These are phyloP conservation scores for Alternaria novae-zelandiae DNA, from an alignment of 2,329 filamentous ascomycete species.

Conservation along the genomic window DNA sequence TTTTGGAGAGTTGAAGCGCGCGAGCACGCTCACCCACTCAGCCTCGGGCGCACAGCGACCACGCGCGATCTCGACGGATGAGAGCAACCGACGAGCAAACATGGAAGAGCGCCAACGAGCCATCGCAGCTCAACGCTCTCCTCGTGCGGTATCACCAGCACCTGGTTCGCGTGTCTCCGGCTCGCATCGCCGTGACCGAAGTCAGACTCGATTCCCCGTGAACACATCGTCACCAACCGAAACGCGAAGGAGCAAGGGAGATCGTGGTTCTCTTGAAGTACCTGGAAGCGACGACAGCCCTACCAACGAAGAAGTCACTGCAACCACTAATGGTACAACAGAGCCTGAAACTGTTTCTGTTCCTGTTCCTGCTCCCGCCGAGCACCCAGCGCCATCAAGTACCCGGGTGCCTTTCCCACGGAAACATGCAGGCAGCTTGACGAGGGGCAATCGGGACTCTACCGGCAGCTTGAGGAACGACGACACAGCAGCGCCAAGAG, in stretches of 20 bases:
- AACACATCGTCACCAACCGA: slow-evolving; percentile 60
- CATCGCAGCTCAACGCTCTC: slow-evolving; percentile 68
- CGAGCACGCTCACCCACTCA: slow-evolving; percentile 71
- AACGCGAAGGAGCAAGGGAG: slow-evolving; percentile 62
- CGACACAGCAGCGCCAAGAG: slow-evolving; percentile 50
- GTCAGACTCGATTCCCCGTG: slow-evolving; percentile 83
- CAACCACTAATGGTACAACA: slow-evolving; percentile 49
- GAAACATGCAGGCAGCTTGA: slow-evolving; percentile 45
- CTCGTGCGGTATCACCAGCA: slow-evolving; percentile 74
- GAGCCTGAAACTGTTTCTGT: slow-evolving; percentile 22
- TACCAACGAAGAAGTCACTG: slow-evolving; percentile 32
- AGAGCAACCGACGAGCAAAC: slow-evolving; percentile 90
- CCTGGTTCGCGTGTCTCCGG: slow-evolving; percentile 57
- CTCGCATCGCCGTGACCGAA: slow-evolving; percentile 73
- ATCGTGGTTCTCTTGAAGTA: slow-evolving; percentile 78
- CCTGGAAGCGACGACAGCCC: slow-evolving; percentile 65
- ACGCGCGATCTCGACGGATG: slow-evolving; percentile 90
- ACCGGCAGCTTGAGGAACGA: slow-evolving; percentile 54
- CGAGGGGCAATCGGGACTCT: slow-evolving; percentile 47
- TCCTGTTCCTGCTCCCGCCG: slow-evolving; percentile 21
- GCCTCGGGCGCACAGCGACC: slow-evolving; percentile 67
- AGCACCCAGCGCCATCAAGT: slow-evolving; percentile 43
- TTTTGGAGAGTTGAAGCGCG: slow-evolving; percentile 94
- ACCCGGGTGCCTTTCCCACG: slow-evolving; percentile 44
- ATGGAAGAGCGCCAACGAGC: slow-evolving; percentile 93